Conservation (phyloP, 192 early-diverging fungal species). For the Glomus cerebriforme region DNA sequence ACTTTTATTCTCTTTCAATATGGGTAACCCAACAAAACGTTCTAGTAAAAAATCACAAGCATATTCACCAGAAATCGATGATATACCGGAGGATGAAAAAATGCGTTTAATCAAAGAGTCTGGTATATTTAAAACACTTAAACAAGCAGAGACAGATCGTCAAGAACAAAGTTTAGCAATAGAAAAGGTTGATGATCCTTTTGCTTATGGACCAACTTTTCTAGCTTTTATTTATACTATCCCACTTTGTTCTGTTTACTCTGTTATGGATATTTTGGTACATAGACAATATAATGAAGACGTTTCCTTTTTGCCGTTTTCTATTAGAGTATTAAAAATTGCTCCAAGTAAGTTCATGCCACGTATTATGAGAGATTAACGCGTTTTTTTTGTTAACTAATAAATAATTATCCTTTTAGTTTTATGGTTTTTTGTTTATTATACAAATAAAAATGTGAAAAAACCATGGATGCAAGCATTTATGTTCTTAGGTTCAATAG, state of each 20-base stretch:
- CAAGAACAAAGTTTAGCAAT: neutral
- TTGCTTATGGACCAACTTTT: neutral
- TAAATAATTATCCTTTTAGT: slow-evolving; percentile 2
- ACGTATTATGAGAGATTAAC: neutral
- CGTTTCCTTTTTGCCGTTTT: slow-evolving; percentile 13
- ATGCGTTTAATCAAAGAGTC: slow-evolving; percentile 36
- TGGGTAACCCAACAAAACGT: neutral
- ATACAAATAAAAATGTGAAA: slow-evolving; percentile 20
- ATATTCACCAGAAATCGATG: slow-evolving; percentile 9
- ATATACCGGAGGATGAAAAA: slow-evolving; percentile 39
- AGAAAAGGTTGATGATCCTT: neutral
- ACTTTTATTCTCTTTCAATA: too few relatives aligned
- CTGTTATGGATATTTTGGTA: slow-evolving; percentile 27
- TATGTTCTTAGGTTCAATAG: slow-evolving; percentile 48
- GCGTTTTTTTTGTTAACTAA: neutral
- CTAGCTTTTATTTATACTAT: slow-evolving; percentile 31
- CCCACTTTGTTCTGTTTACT: slow-evolving; percentile 32
- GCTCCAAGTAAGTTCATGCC: slow-evolving; percentile 21
- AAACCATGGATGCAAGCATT: slow-evolving; percentile 37
- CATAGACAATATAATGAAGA: slow-evolving; percentile 29
- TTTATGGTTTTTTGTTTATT: slow-evolving; percentile 28
- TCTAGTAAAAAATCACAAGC: neutral
- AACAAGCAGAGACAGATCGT: neutral
- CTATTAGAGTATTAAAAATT: slow-evolving; percentile 2
- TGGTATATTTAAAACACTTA: neutral